Evolutionary conservation across 176 grass and related monocot species (phyloP).

Genomic region (Oryza longistaminata): DNA sequence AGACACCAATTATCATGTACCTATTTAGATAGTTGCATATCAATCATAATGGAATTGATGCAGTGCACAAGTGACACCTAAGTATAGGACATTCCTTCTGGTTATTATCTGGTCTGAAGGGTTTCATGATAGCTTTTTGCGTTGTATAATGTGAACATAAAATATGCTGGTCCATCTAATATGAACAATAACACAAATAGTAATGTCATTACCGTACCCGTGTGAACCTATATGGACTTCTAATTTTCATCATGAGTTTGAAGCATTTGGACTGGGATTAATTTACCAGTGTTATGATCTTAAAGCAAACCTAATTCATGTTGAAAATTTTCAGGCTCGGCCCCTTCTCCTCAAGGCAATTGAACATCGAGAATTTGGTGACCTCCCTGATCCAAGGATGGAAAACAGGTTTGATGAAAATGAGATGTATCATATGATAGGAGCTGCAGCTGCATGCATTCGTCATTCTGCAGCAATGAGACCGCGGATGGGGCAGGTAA

Average conservation of each 20-base stretch:
- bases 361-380: slow-evolving; percentile 64
- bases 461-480: slow-evolving; percentile 85
- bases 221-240: background rate
- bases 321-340: slow-evolving; percentile 63
- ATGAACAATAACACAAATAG: background rate
- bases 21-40: slow-evolving; percentile 5
- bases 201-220: background rate
- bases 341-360: slow-evolving; percentile 70
- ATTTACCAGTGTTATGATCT: background rate
- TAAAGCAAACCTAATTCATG: slow-evolving; percentile 13
- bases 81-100: slow-evolving; percentile 9
- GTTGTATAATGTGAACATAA: background rate
- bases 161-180: background rate
- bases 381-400: slow-evolving; percentile 75
- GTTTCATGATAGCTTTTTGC: background rate
- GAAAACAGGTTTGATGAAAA: slow-evolving; percentile 67
- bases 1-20: slow-evolving; percentile 19
- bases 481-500: slow-evolving; percentile 95
- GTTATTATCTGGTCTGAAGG: background rate
- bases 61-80: background rate
- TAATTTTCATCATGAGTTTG: background rate
- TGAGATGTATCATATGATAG: slow-evolving; percentile 87
- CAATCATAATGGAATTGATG: slow-evolving; percentile 20
- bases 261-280: background rate
- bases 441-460: slow-evolving; percentile 87